A percentile compares a stretch with the other conserved stretches of the same genome.
These are phyloP conservation scores for Fusarium caatingaense DNA, from an alignment of 2,329 filamentous ascomycete genomes.

Conservation along the genomic window DNA sequence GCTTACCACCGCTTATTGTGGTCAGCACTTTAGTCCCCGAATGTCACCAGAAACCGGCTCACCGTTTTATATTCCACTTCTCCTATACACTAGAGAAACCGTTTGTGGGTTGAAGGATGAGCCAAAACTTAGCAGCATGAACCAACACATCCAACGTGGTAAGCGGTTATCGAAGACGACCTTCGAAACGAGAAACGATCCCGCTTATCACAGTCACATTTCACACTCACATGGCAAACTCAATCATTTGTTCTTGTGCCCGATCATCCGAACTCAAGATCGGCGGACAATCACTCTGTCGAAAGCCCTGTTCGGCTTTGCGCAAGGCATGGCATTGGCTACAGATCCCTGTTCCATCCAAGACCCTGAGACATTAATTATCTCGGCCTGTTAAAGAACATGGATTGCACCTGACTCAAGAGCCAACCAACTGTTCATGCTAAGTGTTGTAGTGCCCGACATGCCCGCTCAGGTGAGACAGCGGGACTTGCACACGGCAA, in stretches of 20 bases:
- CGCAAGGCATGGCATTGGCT: background rate
- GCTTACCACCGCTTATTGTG: background rate
- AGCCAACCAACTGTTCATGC: background rate
- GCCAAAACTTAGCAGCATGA: too few relatives aligned
- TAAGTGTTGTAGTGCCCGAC: background rate
- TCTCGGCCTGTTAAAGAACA: background rate
- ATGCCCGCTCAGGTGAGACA: background rate
- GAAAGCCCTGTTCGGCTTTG: background rate
- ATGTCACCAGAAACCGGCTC: background rate
- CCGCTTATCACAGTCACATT: background rate
- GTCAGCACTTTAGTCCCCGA: background rate
- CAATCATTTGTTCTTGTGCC: background rate
- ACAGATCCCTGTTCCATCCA: background rate
- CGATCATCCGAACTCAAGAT: constrained; percentile 3
- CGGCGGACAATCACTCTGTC: background rate
- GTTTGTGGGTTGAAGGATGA: background rate
- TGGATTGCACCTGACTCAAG: background rate
- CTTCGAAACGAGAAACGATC: background rate
- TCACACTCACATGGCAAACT: background rate
- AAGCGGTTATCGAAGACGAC: background rate
- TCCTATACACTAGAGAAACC: background rate
- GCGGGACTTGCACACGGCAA: background rate
- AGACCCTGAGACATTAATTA: background rate
- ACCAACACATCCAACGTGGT: too few relatives aligned
- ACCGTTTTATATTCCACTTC: background rate